Conservation (phyloP, 179 eudicot species). For the Amaranthus tricolor region DNA sequence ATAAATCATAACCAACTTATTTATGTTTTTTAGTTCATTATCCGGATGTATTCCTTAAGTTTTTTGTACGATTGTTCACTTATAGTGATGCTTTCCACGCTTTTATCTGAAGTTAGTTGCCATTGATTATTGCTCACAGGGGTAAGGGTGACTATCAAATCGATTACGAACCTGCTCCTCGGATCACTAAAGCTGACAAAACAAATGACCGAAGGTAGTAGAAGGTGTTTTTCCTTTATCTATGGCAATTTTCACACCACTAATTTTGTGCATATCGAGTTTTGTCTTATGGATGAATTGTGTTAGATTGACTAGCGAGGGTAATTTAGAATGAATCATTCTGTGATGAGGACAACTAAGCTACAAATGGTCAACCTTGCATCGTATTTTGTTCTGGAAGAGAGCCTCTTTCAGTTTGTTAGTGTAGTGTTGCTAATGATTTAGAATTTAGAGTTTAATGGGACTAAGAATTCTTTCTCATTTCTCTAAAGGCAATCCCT, state of each 20-base stretch:
- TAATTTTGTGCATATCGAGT: not conserved
- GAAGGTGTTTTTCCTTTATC: not conserved
- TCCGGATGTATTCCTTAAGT: not conserved
- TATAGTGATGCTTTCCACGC: not conserved
- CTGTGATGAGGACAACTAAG: not conserved
- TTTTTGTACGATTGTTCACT: not conserved
- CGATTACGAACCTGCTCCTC: constrained; percentile 85
- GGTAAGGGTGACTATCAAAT: constrained; percentile 85
- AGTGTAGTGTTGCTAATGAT: not conserved
- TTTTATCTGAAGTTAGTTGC: not conserved
- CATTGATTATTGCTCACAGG: constrained; percentile 36
- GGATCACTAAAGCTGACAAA: constrained; percentile 93
- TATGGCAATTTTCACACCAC: not conserved
- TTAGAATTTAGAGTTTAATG: not conserved
- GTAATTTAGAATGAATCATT: not conserved
- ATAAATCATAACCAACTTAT: not conserved
- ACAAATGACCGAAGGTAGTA: constrained; percentile 67
- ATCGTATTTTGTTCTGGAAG: not conserved
- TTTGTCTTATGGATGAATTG: no score
- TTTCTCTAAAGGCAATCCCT: not conserved
- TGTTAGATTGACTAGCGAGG: no score
- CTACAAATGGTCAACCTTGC: not conserved
- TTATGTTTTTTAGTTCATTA: not conserved
- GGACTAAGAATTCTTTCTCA: not conserved
- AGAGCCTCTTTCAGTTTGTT: not conserved